Percentiles rank a stretch among this genome's conserved stretches.
Conservation (phyloP, 2,329 filamentous ascomycete genomes). For the Ceratocystis variospora region DNA sequence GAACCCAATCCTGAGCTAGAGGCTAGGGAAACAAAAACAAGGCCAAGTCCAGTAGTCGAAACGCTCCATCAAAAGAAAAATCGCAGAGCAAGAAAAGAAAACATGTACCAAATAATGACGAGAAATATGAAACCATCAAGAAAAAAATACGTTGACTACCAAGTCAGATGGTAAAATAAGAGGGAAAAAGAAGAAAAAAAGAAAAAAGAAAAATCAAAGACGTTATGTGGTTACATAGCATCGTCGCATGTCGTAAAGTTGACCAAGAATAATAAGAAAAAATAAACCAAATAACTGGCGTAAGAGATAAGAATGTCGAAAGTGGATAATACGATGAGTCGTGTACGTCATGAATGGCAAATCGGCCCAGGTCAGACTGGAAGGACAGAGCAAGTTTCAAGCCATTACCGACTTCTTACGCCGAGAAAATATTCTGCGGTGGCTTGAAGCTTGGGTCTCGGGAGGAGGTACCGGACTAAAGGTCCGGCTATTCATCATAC, state of each 20-base stretch:
- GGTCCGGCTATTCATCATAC: constrained; percentile 1
- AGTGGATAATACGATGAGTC: constrained; percentile 10
- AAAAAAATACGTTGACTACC: not conserved
- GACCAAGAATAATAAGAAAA: constrained; percentile 8
- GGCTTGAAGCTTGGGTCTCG: constrained; percentile 17
- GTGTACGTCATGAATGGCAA: not conserved
- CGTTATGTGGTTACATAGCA: constrained; percentile 8
- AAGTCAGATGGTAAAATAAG: not conserved
- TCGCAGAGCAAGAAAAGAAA: not conserved
- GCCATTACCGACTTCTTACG: constrained; percentile 17
- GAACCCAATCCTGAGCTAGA: not conserved
- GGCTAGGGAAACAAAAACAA: not conserved
- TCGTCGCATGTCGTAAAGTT: constrained; percentile 1
- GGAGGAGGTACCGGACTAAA: not conserved
- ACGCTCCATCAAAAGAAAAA: not conserved
- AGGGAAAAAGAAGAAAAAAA: not conserved
- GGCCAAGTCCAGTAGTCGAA: not conserved
- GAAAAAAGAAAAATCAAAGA: not conserved
- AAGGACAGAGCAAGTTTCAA: not conserved
- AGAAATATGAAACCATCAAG: not conserved
- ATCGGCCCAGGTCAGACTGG: not conserved
- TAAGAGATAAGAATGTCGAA: not conserved
- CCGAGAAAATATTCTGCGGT: constrained; percentile 18
- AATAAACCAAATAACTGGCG: constrained; percentile 2
- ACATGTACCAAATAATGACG: not conserved